phyloP scores from a whole-genome alignment of 257 asterid genomes.

The Striga asiatica region DNA sequence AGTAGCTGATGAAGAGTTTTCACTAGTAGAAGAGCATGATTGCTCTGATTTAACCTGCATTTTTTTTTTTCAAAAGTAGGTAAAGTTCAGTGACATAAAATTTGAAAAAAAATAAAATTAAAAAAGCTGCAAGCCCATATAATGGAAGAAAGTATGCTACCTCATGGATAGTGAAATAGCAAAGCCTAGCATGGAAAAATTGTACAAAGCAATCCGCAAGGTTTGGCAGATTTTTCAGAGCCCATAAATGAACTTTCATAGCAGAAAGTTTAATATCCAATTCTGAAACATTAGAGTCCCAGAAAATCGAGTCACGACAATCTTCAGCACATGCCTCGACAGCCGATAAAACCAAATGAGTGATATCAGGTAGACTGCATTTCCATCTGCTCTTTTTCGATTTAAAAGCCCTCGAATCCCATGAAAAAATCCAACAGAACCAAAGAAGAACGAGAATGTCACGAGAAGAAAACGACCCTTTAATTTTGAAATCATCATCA shows the following conservation, averaged over 20 bases:
- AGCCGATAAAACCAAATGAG: constrained; percentile 62
- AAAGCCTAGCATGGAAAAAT: constrained; percentile 57
- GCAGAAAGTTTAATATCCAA: constrained; percentile 59
- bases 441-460: constrained; percentile 46
- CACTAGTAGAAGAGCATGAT: constrained; percentile 34
- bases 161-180: constrained; percentile 31
- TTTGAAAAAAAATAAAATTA: not conserved
- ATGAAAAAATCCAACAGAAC: constrained; percentile 58
- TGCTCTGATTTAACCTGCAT: constrained; percentile 54
- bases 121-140: constrained; percentile 8
- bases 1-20: constrained; percentile 25
- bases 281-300: constrained; percentile 35
- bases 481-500: constrained; percentile 56
- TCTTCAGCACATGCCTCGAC: constrained; percentile 43
- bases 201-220: constrained; percentile 71
- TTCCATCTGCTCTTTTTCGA: constrained; percentile 20
- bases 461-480: constrained; percentile 42
- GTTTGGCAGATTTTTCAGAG: constrained; percentile 54
- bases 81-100: constrained; percentile 2
- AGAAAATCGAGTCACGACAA: constrained; percentile 30
- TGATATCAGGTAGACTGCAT: constrained; percentile 51
- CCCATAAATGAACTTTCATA: constrained; percentile 58
- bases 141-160: constrained; percentile 20
- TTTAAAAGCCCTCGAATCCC: constrained; percentile 47
- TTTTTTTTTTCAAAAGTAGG: constrained; percentile 7